phyloP scores from a whole-genome alignment of 495 filamentous ascomycete species.

The Xylaria sp. region DNA sequence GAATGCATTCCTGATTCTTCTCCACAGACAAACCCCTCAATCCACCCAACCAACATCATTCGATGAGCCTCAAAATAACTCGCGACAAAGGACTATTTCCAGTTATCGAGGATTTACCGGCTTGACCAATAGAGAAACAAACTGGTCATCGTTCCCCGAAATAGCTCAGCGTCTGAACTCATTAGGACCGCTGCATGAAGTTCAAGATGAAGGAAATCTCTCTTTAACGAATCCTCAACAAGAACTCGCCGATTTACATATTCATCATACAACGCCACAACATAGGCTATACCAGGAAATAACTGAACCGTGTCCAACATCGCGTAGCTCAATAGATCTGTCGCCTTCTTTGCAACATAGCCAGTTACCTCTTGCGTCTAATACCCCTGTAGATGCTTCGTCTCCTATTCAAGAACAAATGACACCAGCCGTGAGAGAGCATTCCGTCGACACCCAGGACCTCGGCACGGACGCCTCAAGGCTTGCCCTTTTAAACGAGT shows the following conservation, averaged over 20 bases:
- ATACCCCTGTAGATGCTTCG: not conserved
- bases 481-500: conserved; percentile 1
- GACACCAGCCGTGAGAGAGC: not conserved
- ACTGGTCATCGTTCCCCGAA: conserved; percentile 22
- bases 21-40: not conserved
- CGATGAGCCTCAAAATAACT: conserved; percentile 17
- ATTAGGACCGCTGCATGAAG: conserved; percentile 24
- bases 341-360: conserved; percentile 7
- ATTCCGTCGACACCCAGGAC: not conserved
- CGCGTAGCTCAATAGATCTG: not conserved
- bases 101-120: conserved; percentile 10
- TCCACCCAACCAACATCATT: conserved; percentile 18
- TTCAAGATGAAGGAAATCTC: conserved; percentile 24
- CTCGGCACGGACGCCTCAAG: not conserved
- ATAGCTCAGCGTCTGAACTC: conserved; percentile 22
- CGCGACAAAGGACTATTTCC: conserved; percentile 21
- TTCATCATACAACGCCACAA: not conserved
- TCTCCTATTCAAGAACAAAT: not conserved
- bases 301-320: not conserved
- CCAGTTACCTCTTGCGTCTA: not conserved
- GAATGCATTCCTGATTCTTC: conserved; percentile 14
- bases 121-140: not conserved
- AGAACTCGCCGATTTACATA: conserved; percentile 6
- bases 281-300: conserved; percentile 4
- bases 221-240: conserved; percentile 17